Base-by-base conservation (phyloP, 768 basidiomycete species). In the Leccinellum albellum region DNA sequence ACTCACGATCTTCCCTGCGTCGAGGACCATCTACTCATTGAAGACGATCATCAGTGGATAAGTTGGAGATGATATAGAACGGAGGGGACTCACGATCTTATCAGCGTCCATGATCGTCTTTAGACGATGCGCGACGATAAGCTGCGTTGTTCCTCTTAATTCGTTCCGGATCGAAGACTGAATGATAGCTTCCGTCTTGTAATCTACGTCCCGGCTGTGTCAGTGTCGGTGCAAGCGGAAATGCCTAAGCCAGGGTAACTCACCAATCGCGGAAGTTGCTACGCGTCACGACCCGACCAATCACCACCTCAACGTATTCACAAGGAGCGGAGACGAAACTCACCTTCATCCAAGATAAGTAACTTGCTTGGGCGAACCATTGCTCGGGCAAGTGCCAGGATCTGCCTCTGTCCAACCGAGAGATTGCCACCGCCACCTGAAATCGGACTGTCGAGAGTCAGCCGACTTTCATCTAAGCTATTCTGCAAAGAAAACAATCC, bases 81-180 rank as follows among this genome's bases (percentile, higher is more conserved):
- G 33, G 51, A 32, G 20, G 21, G 6, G 6, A 23, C 71, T 48
- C 56, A 85, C 75, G 46, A 86, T 81, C 61, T 81, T 81, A 64
- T 86, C 84, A 4, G 82, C 80, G 51, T 84, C 83, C 74, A 83
- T 83, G 58, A 86, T 80, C 7, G 80, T 85, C 55, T 78, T 76
- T 8, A 82, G 64, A 17, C 84, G 76, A 66, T 85, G 83, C 1
- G 85, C 85, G 37, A 87, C 76, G 17, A 82, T 85, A 29, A 86
- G 70, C 20, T 86, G 69, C 0, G 84, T 86, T 0, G 76, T 75
- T 47, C 73, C 77, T 12, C 66, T 69, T 6, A 82, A 64, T 58
- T 76, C 76, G 26, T 73, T 73, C 10, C 84, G 74, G 53, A 87
- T 77, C 1, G 82, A 81, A 5, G 72, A 69, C 66, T 87, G 85